A percentile compares a stretch with the other conserved stretches of the same genome.
Conservation (phyloP, 1,139 yeast genomes). For the Yamadazyma atmosphaerica region DNA sequence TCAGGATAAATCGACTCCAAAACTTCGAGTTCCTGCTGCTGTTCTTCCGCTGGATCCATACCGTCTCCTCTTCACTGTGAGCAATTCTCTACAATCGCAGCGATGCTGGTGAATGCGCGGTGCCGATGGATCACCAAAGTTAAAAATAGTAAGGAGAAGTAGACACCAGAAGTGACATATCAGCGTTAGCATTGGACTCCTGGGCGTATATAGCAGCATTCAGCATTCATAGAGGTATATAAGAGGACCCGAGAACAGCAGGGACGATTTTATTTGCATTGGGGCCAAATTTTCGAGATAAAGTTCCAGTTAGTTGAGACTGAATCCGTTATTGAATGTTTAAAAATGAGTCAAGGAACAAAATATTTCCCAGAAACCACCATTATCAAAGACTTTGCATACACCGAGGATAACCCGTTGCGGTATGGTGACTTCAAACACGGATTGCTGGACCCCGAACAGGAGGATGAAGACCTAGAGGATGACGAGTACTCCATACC, state of each 20-base stretch:
- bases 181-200: too few relatives aligned
- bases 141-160: background rate
- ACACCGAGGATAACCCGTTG: constrained; percentile 62
- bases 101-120: background rate
- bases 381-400: constrained; percentile 77
- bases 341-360: too few relatives aligned
- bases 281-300: too few relatives aligned
- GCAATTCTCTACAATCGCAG: background rate
- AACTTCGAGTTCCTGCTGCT: constrained; percentile 76
- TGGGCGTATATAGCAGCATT: too few relatives aligned
- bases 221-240: too few relatives aligned
- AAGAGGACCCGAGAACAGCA: too few relatives aligned
- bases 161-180: too few relatives aligned
- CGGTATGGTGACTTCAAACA: constrained; percentile 32
- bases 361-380: constrained; percentile 34
- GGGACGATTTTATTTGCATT: too few relatives aligned
- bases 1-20: constrained; percentile 91
- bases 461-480: background rate
- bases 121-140: background rate
- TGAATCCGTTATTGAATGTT: too few relatives aligned
- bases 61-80: background rate
- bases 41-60: constrained; percentile 78
- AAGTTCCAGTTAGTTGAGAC: too few relatives aligned
- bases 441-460: background rate
- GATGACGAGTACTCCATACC: background rate